Base-by-base conservation (phyloP, 208 protist genomes). In the Trypanosoma vivax region DNA sequence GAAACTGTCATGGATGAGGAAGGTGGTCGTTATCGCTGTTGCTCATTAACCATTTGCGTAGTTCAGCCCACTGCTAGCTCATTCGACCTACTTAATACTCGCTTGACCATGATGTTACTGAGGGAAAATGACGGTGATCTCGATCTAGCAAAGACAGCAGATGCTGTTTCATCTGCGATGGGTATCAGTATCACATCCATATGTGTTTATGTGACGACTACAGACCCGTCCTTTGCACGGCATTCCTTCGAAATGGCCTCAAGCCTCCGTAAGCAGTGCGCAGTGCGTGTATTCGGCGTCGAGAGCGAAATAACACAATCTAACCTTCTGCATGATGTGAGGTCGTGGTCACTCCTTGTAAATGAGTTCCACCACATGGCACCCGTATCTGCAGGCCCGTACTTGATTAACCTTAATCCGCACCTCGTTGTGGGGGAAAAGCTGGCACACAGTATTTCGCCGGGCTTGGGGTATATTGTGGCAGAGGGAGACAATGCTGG, bases 391-490 rank as follows among this genome's bases (percentile, higher is more conserved):
- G 47, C 57, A 14, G 76, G 73, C 18, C 73, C 73, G 1, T 76
- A 88, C 45, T 70, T 78, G 34, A 52, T 84, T 16, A 88, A 68
- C 46, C 70, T 84, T 2, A 82, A 84, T 57, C 80, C 76, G 1
- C 60, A 59, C 16, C 67, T 82, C 3, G 50, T 65, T 1, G 70
- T 80, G 0, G 74, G 74, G 6, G 76, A 89, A 50, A 84, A 83
- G 57, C 55, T 89, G n/a, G 70, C 70, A 1, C 74, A 89, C 47
- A 55, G 59, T 29, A 62, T 85, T 10, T 55, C 42, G 19, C 42
- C 47, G 29, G 76, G 64, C 9, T 30, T 56, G 37, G 75, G 64
- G 7, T 84, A 75, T 50, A 76, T 89, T 31, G 59, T 80, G 4
- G 70, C 69, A 4, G 70, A 83, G 24, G 53, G 27, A 38, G 42